phyloP scores from a whole-genome alignment of 805 yeast species.

The Teunomyces aglyptinius region DNA sequence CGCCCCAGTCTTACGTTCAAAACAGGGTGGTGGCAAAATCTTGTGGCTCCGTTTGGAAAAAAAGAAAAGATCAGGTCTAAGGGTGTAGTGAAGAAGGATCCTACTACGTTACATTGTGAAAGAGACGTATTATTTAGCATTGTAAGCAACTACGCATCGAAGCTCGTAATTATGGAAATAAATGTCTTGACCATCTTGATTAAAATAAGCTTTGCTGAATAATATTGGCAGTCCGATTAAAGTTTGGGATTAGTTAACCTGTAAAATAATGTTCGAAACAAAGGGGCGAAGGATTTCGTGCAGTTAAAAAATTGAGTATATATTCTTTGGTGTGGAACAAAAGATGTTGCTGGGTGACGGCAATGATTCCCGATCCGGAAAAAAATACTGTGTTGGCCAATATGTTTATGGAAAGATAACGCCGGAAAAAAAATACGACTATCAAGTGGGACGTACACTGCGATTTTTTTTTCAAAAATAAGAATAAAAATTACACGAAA shows the following conservation, averaged over 20 bases:
- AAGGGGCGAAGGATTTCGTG: neutral
- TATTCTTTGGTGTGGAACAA: neutral
- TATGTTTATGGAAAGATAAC: too few species aligned
- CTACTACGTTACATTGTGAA: neutral
- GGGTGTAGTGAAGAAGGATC: neutral
- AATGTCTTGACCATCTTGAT: neutral
- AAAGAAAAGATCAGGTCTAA: neutral
- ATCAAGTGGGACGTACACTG: too few species aligned
- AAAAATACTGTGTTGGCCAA: too few species aligned
- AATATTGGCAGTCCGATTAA: neutral
- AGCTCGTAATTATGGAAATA: neutral
- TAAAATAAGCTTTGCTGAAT: constrained; percentile 2
- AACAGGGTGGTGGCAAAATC: neutral
- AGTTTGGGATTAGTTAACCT: neutral
- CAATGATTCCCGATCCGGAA: neutral
- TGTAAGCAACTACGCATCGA: neutral
- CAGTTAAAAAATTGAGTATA: too few species aligned
- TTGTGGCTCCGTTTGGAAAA: neutral
- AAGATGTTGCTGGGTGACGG: neutral
- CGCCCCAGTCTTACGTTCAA: neutral
- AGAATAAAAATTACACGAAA: neutral
- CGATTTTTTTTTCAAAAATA: neutral
- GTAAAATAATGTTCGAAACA: neutral
- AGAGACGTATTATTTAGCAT: neutral
- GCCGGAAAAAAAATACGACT: neutral